Percentiles rank a stretch among this genome's conserved stretches.
Conservation (phyloP, 2,329 filamentous ascomycete species). For the Tolypocladium guangdongense region DNA sequence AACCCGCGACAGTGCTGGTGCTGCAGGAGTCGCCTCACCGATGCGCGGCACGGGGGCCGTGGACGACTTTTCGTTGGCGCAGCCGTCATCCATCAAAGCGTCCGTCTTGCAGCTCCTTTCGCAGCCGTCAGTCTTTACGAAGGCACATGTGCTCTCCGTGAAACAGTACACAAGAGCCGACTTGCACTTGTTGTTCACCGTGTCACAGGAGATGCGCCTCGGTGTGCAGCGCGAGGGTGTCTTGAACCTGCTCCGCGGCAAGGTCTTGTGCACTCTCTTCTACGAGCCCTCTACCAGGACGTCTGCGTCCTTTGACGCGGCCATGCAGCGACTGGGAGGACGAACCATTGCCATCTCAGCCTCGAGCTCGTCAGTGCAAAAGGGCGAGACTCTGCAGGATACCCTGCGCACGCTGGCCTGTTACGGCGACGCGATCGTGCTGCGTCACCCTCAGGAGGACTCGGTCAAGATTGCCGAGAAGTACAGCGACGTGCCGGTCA, state of each 20-base stretch:
- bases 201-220: slow-evolving; percentile 94
- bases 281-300: slow-evolving; percentile 96
- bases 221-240: slow-evolving; percentile 89
- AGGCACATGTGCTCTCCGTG: slow-evolving; percentile 83
- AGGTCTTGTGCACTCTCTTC: slow-evolving; percentile 86
- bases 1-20: slow-evolving; percentile 14
- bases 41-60: slow-evolving; percentile 12
- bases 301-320: slow-evolving; percentile 90
- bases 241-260: slow-evolving; percentile 74
- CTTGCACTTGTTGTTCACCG: slow-evolving; percentile 86
- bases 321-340: slow-evolving; percentile 95
- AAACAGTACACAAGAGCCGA: slow-evolving; percentile 81
- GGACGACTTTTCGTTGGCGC: slow-evolving; percentile 36
- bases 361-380: slow-evolving; percentile 76
- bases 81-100: slow-evolving; percentile 42
- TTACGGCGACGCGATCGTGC: slow-evolving; percentile 91
- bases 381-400: slow-evolving; percentile 89
- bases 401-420: slow-evolving; percentile 87
- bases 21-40: slow-evolving; percentile 10
- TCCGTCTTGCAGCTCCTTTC: slow-evolving; percentile 63
- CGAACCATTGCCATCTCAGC: slow-evolving; percentile 75
- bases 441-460: slow-evolving; percentile 78
- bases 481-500: slow-evolving; percentile 81
- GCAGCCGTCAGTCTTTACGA: slow-evolving; percentile 72
- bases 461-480: slow-evolving; percentile 76